Evolutionary conservation across 305 asterid species (phyloP), one percentile per base, ranked within the genome.

Genomic region (Fraxinus platypoda): DNA sequence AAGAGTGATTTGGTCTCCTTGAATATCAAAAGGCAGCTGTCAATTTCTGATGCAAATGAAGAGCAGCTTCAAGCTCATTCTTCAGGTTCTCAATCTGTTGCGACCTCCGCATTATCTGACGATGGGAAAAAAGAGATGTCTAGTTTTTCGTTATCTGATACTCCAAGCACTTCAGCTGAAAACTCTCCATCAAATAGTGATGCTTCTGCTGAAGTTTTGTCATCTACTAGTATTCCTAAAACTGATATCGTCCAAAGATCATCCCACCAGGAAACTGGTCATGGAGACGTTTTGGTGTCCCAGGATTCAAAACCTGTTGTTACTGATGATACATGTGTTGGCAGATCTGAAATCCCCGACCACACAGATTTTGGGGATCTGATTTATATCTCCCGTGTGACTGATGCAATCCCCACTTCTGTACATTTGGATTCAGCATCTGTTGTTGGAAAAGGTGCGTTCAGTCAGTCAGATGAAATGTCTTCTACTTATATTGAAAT

Each of bases 121-220:
- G 91, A 84, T 9, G 95, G 88, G 75, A 90, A 85, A 86, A 93
- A 93, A 87, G 93, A 86, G 84, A 71, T 87, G n/a, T 92, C 91
- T 86, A 88, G 90, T 86, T 90, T 84, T 81, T 90, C 90, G 15
- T 85, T 87, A 81, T 89, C 94, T 81, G 89, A 87, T 82, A 84
- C 93, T 85, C 92, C 87, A 41, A 88, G 89, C 79, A 77, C 79
- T 80, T 91, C 91, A 79, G 90, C 88, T 80, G 93, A 89, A 80
- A 91, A 85, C 72, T 71, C 86, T 77, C 88, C 78, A 43, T 38
- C 82, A 72, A 93, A 85, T 77, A 79, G 79, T 71, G 89, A 80
- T 77, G 46, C 71, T 82, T 83, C 88, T 76, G 71, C 83, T 21
- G 74, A 79, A 84, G 78, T 88, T 38, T 84, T 68, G 81, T 77